These are phyloP conservation scores for Schizophyllum commune DNA, from an alignment of 1,284 basidiomycete genomes.

Conservation along the genomic window DNA sequence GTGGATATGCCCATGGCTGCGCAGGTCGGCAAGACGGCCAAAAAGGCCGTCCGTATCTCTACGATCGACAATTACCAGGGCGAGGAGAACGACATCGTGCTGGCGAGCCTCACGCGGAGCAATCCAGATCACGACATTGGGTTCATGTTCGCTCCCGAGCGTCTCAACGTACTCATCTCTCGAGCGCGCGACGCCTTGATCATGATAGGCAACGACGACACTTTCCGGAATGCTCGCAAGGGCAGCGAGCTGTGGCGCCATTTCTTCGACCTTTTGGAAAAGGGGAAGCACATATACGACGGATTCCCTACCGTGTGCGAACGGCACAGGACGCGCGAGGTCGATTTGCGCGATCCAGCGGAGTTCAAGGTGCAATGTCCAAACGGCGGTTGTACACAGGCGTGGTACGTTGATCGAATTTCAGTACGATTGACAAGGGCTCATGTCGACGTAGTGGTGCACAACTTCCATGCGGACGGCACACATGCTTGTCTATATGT, in stretches of 20 bases:
- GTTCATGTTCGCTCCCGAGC: slow-evolving; percentile 58
- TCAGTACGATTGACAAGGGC: neutral
- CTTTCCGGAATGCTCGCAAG: slow-evolving; percentile 45
- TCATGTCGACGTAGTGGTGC: slow-evolving; percentile 26
- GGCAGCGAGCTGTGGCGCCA: slow-evolving; percentile 42
- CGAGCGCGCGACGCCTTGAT: slow-evolving; percentile 54
- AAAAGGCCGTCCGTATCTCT: slow-evolving; percentile 41
- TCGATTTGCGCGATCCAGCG: slow-evolving; percentile 25
- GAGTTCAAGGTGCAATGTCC: slow-evolving; percentile 49
- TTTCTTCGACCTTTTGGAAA: slow-evolving; percentile 36
- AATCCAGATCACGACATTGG: slow-evolving; percentile 49
- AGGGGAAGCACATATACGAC: slow-evolving; percentile 39
- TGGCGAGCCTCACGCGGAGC: slow-evolving; percentile 52
- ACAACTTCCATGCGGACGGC: slow-evolving; percentile 39
- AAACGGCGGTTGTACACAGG: slow-evolving; percentile 52
- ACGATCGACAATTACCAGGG: slow-evolving; percentile 67
- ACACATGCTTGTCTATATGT: slow-evolving; percentile 47
- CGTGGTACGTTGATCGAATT: slow-evolving; percentile 34
- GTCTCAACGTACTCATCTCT: slow-evolving; percentile 61
- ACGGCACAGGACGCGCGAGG: slow-evolving; percentile 36
- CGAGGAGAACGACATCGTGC: slow-evolving; percentile 60
- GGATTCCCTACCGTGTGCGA: slow-evolving; percentile 54
- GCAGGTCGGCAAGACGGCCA: slow-evolving; percentile 28
- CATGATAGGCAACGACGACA: slow-evolving; percentile 54
- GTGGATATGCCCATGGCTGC: slow-evolving; percentile 24